Percentiles rank a stretch among this genome's conserved stretches.
Conservation (phyloP, 2,329 filamentous ascomycete species). For the Penicillium sp. region DNA sequence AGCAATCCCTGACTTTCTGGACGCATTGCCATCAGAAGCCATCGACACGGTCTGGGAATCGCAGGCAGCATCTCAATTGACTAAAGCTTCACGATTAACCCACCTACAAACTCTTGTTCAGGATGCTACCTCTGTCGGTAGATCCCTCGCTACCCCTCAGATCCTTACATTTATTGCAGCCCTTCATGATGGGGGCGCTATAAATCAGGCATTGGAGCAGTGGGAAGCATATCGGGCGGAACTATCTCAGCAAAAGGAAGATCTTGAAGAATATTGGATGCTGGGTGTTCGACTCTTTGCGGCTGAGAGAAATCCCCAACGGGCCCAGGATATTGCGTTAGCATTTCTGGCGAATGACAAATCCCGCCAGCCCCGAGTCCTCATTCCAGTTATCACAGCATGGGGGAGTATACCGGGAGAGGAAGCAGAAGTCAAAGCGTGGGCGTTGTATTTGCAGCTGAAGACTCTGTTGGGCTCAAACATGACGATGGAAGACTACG, state of each 20-base stretch:
- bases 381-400: slow-evolving; percentile 66
- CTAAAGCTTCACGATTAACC: slow-evolving; percentile 52
- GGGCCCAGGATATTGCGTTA: slow-evolving; percentile 50
- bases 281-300: slow-evolving; percentile 53
- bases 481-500: slow-evolving; percentile 72
- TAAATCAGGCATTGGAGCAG: slow-evolving; percentile 58
- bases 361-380: slow-evolving; percentile 44
- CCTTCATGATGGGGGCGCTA: slow-evolving; percentile 61
- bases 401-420: slow-evolving; percentile 56
- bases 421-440: slow-evolving; percentile 58
- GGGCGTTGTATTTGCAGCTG: slow-evolving; percentile 64
- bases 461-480: slow-evolving; percentile 57
- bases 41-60: slow-evolving; percentile 68
- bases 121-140: slow-evolving; percentile 62
- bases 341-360: slow-evolving; percentile 41
- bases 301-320: slow-evolving; percentile 45
- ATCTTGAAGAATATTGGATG: slow-evolving; percentile 45
- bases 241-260: slow-evolving; percentile 47
- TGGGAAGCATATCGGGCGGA: slow-evolving; percentile 60
- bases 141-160: slow-evolving; percentile 56
- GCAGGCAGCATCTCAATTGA: slow-evolving; percentile 44
- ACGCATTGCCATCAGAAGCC: slow-evolving; percentile 57
- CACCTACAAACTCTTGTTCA: slow-evolving; percentile 62
- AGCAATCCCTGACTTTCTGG: slow-evolving; percentile 47
- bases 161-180: slow-evolving; percentile 67